Conservation (phyloP, 495 filamentous ascomycete species). For the Penicillium pulvis region DNA sequence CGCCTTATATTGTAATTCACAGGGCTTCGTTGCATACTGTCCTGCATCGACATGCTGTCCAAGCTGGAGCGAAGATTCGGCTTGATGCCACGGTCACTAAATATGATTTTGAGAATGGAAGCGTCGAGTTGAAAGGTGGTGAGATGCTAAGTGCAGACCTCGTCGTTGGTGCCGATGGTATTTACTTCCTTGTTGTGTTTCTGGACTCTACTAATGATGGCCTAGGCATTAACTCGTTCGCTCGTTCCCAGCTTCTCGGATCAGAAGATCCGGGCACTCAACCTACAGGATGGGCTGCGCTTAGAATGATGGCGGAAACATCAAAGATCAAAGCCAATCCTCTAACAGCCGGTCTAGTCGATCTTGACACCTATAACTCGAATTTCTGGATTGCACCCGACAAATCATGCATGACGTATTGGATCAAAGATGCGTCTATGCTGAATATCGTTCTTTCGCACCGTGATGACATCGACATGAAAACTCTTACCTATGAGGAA, state of each 20-base stretch:
- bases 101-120: background rate
- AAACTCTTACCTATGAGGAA: background rate
- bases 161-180: background rate
- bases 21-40: background rate
- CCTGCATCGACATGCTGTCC: background rate
- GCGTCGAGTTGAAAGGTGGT: too few relatives aligned
- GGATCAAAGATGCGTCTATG: background rate
- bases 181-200: background rate
- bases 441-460: background rate
- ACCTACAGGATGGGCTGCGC: conserved; percentile 12
- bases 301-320: conserved; percentile 14
- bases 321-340: conserved; percentile 11
- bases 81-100: background rate
- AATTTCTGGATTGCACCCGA: background rate
- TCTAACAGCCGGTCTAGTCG: background rate
- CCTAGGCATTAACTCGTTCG: background rate
- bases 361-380: background rate
- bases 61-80: background rate
- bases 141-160: background rate
- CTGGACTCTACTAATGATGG: background rate
- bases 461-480: background rate
- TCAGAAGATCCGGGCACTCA: conserved; percentile 1
- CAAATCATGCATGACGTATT: background rate
- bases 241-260: background rate
- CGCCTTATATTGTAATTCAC: background rate